Evolutionary conservation across 75 land plant genomes (phyloP).

Genomic region (Cryptomeria japonica): DNA sequence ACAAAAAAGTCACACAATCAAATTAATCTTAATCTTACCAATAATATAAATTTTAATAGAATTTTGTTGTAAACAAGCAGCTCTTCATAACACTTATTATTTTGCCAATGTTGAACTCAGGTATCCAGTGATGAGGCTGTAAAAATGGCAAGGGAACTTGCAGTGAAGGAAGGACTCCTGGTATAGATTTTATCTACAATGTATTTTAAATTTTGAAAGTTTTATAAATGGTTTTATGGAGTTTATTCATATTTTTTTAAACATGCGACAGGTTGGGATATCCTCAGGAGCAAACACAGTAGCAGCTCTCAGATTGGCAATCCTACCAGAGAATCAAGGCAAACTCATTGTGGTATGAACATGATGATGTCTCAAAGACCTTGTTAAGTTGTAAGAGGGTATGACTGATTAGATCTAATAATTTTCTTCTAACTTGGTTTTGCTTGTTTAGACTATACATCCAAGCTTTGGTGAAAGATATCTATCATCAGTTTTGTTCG

Average conservation of each 20-base stretch:
- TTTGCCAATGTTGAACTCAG: constrained; percentile 18
- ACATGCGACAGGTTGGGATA: constrained; percentile 59
- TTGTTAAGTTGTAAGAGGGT: not conserved
- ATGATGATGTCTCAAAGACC: not conserved
- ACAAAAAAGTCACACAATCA: too few relatives aligned
- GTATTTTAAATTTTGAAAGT: not conserved
- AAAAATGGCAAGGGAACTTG: constrained; percentile 75
- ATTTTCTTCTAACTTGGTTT: not conserved
- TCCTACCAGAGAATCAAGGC: constrained; percentile 74
- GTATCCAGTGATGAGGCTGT: constrained; percentile 82
- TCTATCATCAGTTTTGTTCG: constrained; percentile 69
- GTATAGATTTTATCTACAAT: constrained; percentile 23
- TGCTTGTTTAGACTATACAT: constrained; percentile 57
- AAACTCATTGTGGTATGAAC: constrained; percentile 77
- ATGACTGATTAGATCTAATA: not conserved
- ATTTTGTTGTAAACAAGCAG: not conserved
- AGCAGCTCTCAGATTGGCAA: constrained; percentile 76
- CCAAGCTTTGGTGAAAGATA: constrained; percentile 87
- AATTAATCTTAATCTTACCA: not conserved
- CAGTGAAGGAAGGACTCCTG: constrained; percentile 82
- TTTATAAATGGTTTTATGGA: not conserved
- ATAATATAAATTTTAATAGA: not conserved
- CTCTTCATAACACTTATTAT: not conserved
- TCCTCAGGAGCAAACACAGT: constrained; percentile 86
- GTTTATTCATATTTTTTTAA: not conserved